phyloP scores from a whole-genome alignment of 2,329 filamentous ascomycete genomes.

The Microcyclospora tardicrescens region DNA sequence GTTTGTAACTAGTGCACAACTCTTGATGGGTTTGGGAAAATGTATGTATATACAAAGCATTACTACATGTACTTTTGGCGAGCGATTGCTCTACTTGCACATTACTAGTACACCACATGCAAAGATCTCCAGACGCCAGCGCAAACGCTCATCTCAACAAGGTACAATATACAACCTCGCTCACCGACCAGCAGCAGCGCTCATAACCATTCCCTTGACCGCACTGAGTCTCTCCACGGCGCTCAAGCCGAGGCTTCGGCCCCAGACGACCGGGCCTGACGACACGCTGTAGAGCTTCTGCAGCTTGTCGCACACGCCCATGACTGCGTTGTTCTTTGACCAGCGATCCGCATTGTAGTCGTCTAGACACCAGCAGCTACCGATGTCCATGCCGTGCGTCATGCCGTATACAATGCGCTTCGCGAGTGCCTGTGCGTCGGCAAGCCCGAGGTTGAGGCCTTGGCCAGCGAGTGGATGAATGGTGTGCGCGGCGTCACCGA shows the following conservation, averaged over 20 bases:
- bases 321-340: conserved; percentile 61
- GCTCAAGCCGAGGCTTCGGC: conserved; percentile 63
- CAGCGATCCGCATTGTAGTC: conserved; percentile 72
- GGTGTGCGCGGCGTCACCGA: conserved; percentile 91
- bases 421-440: conserved; percentile 69
- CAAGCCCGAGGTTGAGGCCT: conserved; percentile 85
- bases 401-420: conserved; percentile 64
- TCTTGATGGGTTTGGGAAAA: too few relatives aligned
- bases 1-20: too few relatives aligned
- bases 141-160: too few relatives aligned
- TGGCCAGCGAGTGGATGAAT: conserved; percentile 91
- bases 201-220: conserved; percentile 80
- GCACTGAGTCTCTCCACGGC: conserved; percentile 62
- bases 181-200: conserved; percentile 33
- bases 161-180: too few relatives aligned
- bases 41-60: too few relatives aligned
- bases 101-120: too few relatives aligned
- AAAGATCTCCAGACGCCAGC: too few relatives aligned
- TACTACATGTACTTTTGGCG: too few relatives aligned
- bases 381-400: conserved; percentile 75
- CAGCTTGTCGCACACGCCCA: conserved; percentile 75
- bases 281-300: conserved; percentile 83
- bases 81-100: too few relatives aligned
- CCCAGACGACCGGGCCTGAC: conserved; percentile 64
- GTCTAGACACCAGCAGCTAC: conserved; percentile 64